phyloP scores from a whole-genome alignment of 1,284 basidiomycete species.

The Cystobasidium pallidum region DNA sequence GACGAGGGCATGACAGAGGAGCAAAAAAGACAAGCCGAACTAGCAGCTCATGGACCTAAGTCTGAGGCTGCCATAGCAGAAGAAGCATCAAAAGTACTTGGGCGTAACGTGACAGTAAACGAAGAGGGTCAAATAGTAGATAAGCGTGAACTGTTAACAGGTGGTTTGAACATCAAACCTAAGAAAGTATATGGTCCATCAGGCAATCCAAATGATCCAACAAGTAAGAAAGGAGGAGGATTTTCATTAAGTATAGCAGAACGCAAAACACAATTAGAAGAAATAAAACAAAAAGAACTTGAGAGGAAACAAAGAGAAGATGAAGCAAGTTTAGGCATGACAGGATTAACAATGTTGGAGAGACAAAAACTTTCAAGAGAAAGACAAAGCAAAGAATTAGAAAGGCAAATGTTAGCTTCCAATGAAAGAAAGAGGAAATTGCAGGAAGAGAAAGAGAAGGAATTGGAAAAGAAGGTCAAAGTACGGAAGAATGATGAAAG shows the following conservation, averaged over 20 bases:
- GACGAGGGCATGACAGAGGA: conserved; percentile 1
- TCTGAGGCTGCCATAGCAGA: conserved; percentile 71
- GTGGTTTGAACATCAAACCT: conserved; percentile 79
- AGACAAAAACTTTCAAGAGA: conserved; percentile 47
- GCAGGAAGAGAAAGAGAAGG: conserved; percentile 49
- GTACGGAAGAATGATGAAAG: conserved; percentile 52
- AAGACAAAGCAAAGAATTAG: conserved; percentile 50
- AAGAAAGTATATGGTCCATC: conserved; percentile 44
- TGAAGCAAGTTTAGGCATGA: conserved; percentile 25
- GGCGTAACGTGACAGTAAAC: conserved; percentile 90
- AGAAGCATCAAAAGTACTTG: conserved; percentile 68
- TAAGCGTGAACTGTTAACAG: conserved; percentile 85
- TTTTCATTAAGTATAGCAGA: conserved; percentile 64
- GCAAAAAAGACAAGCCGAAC: conserved; percentile 36
- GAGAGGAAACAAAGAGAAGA: conserved; percentile 20
- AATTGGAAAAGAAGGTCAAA: conserved; percentile 47
- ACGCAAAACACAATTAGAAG: conserved; percentile 36
- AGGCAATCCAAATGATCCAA: not conserved
- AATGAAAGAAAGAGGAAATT: conserved; percentile 51
- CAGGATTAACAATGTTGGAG: conserved; percentile 47
- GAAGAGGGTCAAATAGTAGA: conserved; percentile 98
- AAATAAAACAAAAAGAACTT: conserved; percentile 9
- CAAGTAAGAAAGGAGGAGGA: conserved; percentile 59
- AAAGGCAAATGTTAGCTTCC: conserved; percentile 51
- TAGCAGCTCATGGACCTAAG: conserved; percentile 41